phyloP scores from a whole-genome alignment of 2,329 filamentous ascomycete species.

The Sporothrix phasma region DNA sequence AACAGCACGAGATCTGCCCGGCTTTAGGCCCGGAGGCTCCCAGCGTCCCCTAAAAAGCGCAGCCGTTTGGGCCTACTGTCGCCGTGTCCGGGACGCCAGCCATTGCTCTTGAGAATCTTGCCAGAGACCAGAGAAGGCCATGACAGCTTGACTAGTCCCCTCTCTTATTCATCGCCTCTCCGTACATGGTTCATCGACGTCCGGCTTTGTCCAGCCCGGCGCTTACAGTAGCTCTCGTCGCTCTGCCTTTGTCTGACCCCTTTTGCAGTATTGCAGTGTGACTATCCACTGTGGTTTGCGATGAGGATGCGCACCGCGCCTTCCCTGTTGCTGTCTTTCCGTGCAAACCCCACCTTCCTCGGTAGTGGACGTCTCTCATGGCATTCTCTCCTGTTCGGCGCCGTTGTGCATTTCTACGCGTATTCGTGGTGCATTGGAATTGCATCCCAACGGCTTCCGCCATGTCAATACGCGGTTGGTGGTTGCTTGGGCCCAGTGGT shows the following conservation, averaged over 20 bases:
- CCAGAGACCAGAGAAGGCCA: background rate
- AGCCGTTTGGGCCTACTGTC: background rate
- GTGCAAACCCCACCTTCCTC: slow-evolving; percentile 5
- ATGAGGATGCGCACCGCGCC: background rate
- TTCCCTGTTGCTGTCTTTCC: background rate
- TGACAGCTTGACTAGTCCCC: background rate
- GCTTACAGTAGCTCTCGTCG: background rate
- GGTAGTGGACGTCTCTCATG: background rate
- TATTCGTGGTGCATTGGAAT: too few relatives aligned
- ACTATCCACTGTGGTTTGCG: background rate
- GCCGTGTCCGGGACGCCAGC: background rate
- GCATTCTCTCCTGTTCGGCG: too few relatives aligned
- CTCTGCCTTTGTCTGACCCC: slow-evolving; percentile 1
- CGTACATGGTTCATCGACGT: background rate
- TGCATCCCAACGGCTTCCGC: too few relatives aligned
- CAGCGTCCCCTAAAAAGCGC: background rate
- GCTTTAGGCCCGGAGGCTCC: background rate
- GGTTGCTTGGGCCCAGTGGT: too few relatives aligned
- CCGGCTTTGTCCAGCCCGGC: background rate
- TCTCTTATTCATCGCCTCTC: background rate
- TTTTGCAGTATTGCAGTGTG: background rate
- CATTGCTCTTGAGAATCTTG: background rate
- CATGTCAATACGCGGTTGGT: too few relatives aligned
- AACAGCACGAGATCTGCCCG: background rate
- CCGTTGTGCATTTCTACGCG: background rate